Percentiles rank a stretch among this genome's conserved stretches.
Evolutionary conservation across 2,329 filamentous ascomycete genomes (phyloP).

Genomic region (Ambrosiella xylebori): DNA sequence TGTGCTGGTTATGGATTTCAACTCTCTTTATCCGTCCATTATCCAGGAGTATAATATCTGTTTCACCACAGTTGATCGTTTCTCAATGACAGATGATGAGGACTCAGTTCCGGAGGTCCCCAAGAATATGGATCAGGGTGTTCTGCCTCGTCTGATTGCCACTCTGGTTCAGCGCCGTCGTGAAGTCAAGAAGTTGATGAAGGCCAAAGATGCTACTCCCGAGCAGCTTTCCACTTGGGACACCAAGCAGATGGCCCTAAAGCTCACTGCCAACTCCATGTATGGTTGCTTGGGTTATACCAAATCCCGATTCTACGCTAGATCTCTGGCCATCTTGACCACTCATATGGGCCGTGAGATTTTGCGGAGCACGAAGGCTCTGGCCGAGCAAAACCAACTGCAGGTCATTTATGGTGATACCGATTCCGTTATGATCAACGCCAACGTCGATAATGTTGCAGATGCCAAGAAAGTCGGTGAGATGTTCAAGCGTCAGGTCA

Average conservation of each 20-base stretch:
- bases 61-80: slow-evolving; percentile 87
- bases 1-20: slow-evolving; percentile 99
- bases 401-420: slow-evolving; percentile 98
- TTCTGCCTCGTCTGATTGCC: slow-evolving; percentile 78
- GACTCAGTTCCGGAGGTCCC: slow-evolving; percentile 83
- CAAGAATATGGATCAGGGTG: slow-evolving; percentile 57
- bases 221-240: slow-evolving; percentile 92
- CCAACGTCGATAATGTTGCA: slow-evolving; percentile 82
- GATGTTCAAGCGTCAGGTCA: slow-evolving; percentile 90
- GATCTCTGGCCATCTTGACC: slow-evolving; percentile 84
- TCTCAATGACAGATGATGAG: slow-evolving; percentile 54
- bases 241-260: slow-evolving; percentile 90
- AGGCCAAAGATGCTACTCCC: slow-evolving; percentile 67
- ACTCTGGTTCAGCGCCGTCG: slow-evolving; percentile 77
- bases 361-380: slow-evolving; percentile 82
- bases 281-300: slow-evolving; percentile 96
- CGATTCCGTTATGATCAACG: slow-evolving; percentile 99
- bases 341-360: slow-evolving; percentile 97
- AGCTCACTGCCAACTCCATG: slow-evolving; percentile 98
- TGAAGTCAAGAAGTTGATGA: slow-evolving; percentile 95
- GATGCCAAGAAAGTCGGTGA: slow-evolving; percentile 82
- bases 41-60: slow-evolving; percentile 99
- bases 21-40: slow-evolving; percentile 94
- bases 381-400: slow-evolving; percentile 78
- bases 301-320: slow-evolving; percentile 91